Evolutionary conservation across 176 grass and related monocot species (phyloP).

Genomic region (Luzula sylvatica): DNA sequence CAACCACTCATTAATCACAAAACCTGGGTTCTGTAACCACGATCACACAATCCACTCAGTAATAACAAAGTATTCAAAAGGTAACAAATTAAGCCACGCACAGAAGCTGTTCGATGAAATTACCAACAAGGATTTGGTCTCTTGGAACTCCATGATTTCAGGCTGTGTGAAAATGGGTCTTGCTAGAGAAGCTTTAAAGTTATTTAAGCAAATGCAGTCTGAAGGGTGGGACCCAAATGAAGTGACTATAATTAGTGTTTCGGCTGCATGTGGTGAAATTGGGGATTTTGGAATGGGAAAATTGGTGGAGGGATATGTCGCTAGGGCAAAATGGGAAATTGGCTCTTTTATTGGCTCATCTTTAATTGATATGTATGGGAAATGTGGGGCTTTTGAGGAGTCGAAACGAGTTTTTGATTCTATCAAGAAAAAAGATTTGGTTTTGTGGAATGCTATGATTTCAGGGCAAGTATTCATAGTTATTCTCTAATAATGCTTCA

Average conservation of each 20-base stretch:
- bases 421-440: slow-evolving; percentile 34
- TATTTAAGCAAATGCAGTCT: slow-evolving; percentile 21
- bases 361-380: slow-evolving; percentile 65
- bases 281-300: slow-evolving; percentile 32
- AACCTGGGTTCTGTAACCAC: slow-evolving; percentile 1
- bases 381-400: slow-evolving; percentile 46
- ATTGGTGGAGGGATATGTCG: slow-evolving; percentile 44
- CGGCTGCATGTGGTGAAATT: slow-evolving; percentile 36
- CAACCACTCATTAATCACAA: slow-evolving; percentile 15
- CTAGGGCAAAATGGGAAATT: slow-evolving; percentile 8
- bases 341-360: slow-evolving; percentile 35
- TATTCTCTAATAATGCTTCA: background rate
- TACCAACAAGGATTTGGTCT: slow-evolving; percentile 8
- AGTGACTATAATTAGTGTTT: slow-evolving; percentile 21
- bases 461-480: slow-evolving; percentile 41
- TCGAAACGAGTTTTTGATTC: slow-evolving; percentile 45
- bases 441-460: slow-evolving; percentile 80
- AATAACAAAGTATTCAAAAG: slow-evolving; percentile 26
- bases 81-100: background rate
- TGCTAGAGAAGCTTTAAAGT: slow-evolving; percentile 1
- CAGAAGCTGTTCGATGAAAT: slow-evolving; percentile 31
- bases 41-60: slow-evolving; percentile 28
- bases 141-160: slow-evolving; percentile 38
- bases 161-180: slow-evolving; percentile 25
- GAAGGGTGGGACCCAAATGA: slow-evolving; percentile 23